Conservation (phyloP, 371 early-diverging fungal genomes). For the Rhizopus delemar region DNA sequence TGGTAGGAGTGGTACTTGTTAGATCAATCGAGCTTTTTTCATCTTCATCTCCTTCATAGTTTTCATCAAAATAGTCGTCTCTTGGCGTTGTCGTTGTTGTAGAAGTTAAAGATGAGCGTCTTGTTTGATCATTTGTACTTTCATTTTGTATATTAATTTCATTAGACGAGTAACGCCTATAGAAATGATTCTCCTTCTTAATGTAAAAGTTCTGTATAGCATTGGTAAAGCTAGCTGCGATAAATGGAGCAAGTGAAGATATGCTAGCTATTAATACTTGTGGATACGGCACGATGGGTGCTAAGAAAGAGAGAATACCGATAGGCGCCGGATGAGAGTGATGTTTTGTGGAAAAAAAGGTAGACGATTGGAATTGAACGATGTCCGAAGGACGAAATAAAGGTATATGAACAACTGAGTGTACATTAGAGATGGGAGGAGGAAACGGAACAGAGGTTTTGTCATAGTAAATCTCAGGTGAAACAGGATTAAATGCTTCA, state of each 20-base stretch:
- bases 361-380: slow-evolving; percentile 1
- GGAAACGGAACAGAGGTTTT: slow-evolving; percentile 41
- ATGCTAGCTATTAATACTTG: slow-evolving; percentile 49
- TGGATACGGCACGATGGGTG: slow-evolving; percentile 65
- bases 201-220: slow-evolving; percentile 32
- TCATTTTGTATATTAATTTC: background rate
- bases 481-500: slow-evolving; percentile 61
- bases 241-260: slow-evolving; percentile 54
- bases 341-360: background rate
- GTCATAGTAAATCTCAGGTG: slow-evolving; percentile 40
- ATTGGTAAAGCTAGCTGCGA: slow-evolving; percentile 53
- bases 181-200: slow-evolving; percentile 20
- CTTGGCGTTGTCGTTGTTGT: background rate
- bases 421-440: slow-evolving; percentile 51
- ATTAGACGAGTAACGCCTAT: slow-evolving; percentile 4
- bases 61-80: background rate
- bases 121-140: background rate
- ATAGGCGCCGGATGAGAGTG: slow-evolving; percentile 48
- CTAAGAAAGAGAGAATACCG: slow-evolving; percentile 62
- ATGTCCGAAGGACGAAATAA: slow-evolving; percentile 44
- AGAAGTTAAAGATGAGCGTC: slow-evolving; percentile 12
- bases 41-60: slow-evolving; percentile 7
- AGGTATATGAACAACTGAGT: slow-evolving; percentile 63
- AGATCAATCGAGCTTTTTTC: slow-evolving; percentile 7
- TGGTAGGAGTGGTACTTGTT: slow-evolving; percentile 16